Conservation (phyloP, 2,329 filamentous ascomycete genomes). For the Talaromyces verruculosus region DNA sequence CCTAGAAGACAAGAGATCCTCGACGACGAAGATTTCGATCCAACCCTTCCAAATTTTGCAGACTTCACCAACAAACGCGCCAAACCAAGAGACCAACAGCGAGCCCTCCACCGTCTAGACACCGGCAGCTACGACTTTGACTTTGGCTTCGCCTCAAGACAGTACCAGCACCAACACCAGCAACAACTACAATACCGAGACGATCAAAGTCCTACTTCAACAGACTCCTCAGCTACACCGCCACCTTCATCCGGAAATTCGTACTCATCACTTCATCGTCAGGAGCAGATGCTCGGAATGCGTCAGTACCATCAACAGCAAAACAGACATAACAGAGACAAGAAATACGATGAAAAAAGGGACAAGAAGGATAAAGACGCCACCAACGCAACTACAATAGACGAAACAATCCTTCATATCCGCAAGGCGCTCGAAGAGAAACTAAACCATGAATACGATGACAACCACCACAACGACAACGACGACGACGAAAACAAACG, state of each 20-base stretch:
- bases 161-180: background rate
- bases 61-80: background rate
- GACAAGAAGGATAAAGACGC: conserved; percentile 1
- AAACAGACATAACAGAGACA: background rate
- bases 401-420: conserved; percentile 15
- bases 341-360: background rate
- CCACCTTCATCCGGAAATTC: background rate
- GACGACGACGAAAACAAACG: background rate
- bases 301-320: background rate
- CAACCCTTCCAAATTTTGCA: background rate
- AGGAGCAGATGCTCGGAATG: background rate
- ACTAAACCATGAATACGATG: background rate
- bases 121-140: conserved; percentile 9
- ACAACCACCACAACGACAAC: background rate
- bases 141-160: background rate
- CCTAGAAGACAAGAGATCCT: background rate
- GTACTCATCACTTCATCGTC: conserved; percentile 1
- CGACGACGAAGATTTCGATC: background rate
- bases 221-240: background rate
- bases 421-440: conserved; percentile 17
- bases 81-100: background rate
- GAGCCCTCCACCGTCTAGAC: background rate
- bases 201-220: conserved; percentile 3
- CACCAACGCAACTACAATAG: background rate
- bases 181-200: background rate